Conservation (phyloP, 1,284 basidiomycete species). For the Fistulinella cinereoalba region DNA sequence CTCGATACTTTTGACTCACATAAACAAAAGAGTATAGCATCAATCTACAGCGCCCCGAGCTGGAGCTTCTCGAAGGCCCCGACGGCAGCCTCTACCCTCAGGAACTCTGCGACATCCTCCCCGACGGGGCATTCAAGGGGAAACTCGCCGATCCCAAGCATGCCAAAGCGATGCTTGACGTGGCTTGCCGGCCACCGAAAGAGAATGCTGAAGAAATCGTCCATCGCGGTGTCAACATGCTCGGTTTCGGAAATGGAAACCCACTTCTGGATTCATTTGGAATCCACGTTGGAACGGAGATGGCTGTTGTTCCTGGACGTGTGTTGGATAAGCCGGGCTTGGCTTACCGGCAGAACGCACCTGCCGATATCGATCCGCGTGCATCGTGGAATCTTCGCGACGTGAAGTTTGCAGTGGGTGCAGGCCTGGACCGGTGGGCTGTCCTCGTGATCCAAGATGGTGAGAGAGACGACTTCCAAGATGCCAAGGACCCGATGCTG, state of each 20-base stretch:
- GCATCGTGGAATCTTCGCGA: slow-evolving; percentile 69
- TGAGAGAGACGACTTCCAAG: slow-evolving; percentile 47
- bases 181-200: slow-evolving; percentile 69
- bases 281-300: slow-evolving; percentile 57
- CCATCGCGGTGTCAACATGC: slow-evolving; percentile 52
- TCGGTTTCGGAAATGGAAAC: slow-evolving; percentile 54
- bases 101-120: slow-evolving; percentile 72
- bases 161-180: slow-evolving; percentile 67
- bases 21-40: slow-evolving; percentile 56
- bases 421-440: slow-evolving; percentile 54
- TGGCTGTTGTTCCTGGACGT: slow-evolving; percentile 75
- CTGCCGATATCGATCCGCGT: slow-evolving; percentile 55
- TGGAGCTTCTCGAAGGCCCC: slow-evolving; percentile 66
- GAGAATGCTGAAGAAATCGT: slow-evolving; percentile 65
- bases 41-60: slow-evolving; percentile 48
- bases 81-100: slow-evolving; percentile 60
- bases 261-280: slow-evolving; percentile 57
- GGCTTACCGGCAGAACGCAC: slow-evolving; percentile 46
- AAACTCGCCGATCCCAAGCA: slow-evolving; percentile 72
- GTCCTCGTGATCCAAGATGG: slow-evolving; percentile 63
- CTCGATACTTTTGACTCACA: neutral
- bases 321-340: slow-evolving; percentile 61
- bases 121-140: slow-evolving; percentile 68
- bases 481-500: slow-evolving; percentile 51
- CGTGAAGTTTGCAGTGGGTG: slow-evolving; percentile 62